Conservation (phyloP, 2,329 filamentous ascomycete genomes). For the Teratosphaeria nubilosa region DNA sequence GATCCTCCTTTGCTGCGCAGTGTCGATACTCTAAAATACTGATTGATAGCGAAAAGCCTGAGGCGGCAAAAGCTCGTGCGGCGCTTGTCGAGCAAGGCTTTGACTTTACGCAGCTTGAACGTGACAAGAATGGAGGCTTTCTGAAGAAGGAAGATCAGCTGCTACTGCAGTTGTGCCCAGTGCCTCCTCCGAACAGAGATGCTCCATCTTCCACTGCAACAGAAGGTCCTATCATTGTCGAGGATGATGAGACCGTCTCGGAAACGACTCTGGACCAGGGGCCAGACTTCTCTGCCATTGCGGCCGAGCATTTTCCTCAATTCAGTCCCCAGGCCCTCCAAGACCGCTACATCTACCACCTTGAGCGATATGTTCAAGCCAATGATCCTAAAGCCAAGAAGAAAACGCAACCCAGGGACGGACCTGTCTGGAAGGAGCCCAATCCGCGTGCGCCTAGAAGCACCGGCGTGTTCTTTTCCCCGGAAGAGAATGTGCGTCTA, state of each 20-base stretch:
- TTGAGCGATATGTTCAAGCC: neutral
- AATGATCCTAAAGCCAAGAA: neutral
- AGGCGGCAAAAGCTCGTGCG: slow-evolving; percentile 2
- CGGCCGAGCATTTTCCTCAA: neutral
- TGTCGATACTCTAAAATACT: slow-evolving; percentile 8
- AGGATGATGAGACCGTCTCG: neutral
- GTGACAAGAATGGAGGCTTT: slow-evolving; percentile 13
- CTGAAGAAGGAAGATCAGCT: slow-evolving; percentile 26
- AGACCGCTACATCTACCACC: neutral
- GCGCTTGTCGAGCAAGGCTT: slow-evolving; percentile 9
- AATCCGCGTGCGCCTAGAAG: neutral
- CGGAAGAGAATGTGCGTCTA: slow-evolving; percentile 11
- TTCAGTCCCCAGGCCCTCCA: neutral
- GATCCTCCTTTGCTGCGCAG: slow-evolving; percentile 15
- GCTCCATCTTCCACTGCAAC: neutral
- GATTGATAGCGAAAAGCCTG: neutral
- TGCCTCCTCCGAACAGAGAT: neutral
- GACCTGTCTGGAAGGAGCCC: neutral
- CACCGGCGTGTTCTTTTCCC: neutral
- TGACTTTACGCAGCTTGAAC: neutral
- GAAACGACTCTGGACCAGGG: neutral
- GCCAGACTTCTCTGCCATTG: neutral
- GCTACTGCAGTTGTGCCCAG: slow-evolving; percentile 22
- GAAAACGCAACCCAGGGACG: neutral
- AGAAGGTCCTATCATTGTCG: neutral